Evolutionary conservation across 148 eudicot genomes (phyloP), one percentile per base, ranked within the genome.

Genomic region (Cornus florida): DNA sequence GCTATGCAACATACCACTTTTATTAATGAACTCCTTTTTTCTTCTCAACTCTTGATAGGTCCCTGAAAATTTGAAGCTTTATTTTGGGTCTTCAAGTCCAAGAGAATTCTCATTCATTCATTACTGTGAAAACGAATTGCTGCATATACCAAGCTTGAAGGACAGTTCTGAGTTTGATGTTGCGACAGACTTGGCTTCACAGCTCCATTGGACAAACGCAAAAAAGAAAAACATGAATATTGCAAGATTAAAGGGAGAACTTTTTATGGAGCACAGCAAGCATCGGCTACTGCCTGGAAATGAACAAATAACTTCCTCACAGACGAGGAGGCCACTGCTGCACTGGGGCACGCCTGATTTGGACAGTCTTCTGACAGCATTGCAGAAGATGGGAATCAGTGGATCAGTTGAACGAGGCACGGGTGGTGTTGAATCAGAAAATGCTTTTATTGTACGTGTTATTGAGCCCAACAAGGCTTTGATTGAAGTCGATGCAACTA

Each of bases 211-310:
- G 89, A 87, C 81, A 66, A 86, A 78, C 70, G 32, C 92, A 68
- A 81, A 77, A 72, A 83, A 84, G 53, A 77, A 78, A 41, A 87
- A 87, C 38, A 59, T 86, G 20, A 82, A 73, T 32, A 50, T 89
- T 20, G 71, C 91, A 22, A 93, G 90, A 84, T 78, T 93, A 71
- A 87, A 86, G 83, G 99, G 98, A 13, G 90, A 92, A 71, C 90
- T 96, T 48, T 71, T 78, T 19, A 33, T 91, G 65, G 92, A 90
- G 76, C 77, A 86, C 9, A 91, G 94, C 13, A 92, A 82, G 75
- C 80, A 91, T 50, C 83, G 78, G 50, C 78, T 92, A 78, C 59
- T 81, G 23, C 38, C 50, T 33, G 82, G 77, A 57, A 77, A 88
- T 20, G 82, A 86, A 22, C 75, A 79, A 13, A 75, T 9, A 20